phyloP scores from a whole-genome alignment of 768 basidiomycete species.

The Naganishia friedmannii region DNA sequence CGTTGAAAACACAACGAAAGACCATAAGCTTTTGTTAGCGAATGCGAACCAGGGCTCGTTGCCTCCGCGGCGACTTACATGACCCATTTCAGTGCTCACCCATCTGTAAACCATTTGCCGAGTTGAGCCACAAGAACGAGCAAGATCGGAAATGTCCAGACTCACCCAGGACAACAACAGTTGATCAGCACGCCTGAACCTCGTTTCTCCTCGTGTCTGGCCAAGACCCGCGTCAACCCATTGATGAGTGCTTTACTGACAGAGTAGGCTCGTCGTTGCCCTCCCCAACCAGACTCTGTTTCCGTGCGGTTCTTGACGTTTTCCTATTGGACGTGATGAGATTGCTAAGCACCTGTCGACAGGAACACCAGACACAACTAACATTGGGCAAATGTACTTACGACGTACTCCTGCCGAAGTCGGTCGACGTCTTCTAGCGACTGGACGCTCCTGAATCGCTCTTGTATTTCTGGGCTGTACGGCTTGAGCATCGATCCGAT shows the following conservation, averaged over 20 bases:
- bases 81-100: slow-evolving; percentile 27
- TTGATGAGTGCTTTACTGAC: slow-evolving; percentile 29
- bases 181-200: slow-evolving; percentile 23
- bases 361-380: background rate
- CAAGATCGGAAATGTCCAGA: background rate
- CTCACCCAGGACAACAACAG: slow-evolving; percentile 31
- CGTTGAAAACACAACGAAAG: background rate
- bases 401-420: slow-evolving; percentile 19
- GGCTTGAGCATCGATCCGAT: slow-evolving; percentile 24
- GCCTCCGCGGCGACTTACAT: background rate
- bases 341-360: background rate
- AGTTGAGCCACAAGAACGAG: background rate
- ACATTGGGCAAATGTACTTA: background rate
- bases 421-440: slow-evolving; percentile 14
- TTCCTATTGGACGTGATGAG: background rate
- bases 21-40: background rate
- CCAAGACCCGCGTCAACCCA: slow-evolving; percentile 25
- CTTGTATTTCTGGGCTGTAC: slow-evolving; percentile 25
- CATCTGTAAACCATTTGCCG: slow-evolving; percentile 1
- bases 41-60: background rate
- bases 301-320: slow-evolving; percentile 13
- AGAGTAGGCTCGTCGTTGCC: slow-evolving; percentile 25
- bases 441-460: slow-evolving; percentile 11
- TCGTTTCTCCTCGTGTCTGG: background rate
- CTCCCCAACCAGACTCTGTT: slow-evolving; percentile 25